Base-by-base conservation (phyloP, 108 stramenopile species). In the Fragilaria radians region DNA sequence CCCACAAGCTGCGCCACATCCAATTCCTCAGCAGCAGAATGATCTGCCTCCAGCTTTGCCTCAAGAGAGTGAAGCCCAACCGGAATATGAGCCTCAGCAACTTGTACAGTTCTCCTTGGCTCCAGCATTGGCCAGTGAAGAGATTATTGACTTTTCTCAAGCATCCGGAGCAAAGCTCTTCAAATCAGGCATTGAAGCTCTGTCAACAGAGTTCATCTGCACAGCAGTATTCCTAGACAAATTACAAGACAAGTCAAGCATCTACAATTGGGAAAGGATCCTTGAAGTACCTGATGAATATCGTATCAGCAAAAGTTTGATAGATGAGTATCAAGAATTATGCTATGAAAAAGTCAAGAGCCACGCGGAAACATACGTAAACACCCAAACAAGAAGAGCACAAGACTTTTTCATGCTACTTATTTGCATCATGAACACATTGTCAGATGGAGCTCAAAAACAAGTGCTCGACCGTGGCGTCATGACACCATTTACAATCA, bases 311-410 rank as follows among this genome's bases (percentile, higher is more conserved):
- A 3, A 24, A 29, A 1, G 22, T 3, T 22, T 62, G 11, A 1
- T 11, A 5, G 26, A 28, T 17, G 1, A 52, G n/a, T 52, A 64
- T 45, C 54, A 34, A 54, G n/a, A 27, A 4, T 1, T 64, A 19
- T 5, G 14, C 24, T 19, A 34, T 19, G 23, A 54, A 23, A 4
- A 32, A 29, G 1, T 54, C 1, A 5, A n/a, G 9, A 23, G 11
- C 1, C 28, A 46, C 55, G 63, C 33, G 1, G 28, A 14, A 19
- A 57, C 63, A 14, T 64, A 57, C 57, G 9, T 54, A 21, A 18
- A 21, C 9, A 3, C 31, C 4, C 5, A 63, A 11, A 32, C 19
- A 9, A 18, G 46, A 32, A 3, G 28, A 17, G 18, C 33, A 3
- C 65, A 59, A 32, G 48, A 60, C 25, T 14, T 25, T 31, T 48